phyloP scores from a whole-genome alignment of 2,329 filamentous ascomycete species.

The Verticillium klebahnii region DNA sequence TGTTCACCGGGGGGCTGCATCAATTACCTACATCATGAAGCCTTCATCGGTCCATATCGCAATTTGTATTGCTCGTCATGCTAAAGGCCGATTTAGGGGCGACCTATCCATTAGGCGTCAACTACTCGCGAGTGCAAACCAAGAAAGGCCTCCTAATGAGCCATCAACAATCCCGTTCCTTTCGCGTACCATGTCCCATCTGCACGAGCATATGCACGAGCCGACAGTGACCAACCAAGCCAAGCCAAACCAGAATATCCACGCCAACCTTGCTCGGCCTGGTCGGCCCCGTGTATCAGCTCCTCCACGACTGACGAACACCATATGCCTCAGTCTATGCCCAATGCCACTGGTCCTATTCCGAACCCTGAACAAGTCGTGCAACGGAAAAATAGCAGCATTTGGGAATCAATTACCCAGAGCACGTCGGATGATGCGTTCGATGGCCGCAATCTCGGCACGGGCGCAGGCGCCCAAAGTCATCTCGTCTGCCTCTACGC shows the following conservation, averaged over 20 bases:
- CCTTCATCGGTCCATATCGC: too few species aligned
- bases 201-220: background rate
- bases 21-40: too few species aligned
- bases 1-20: too few species aligned
- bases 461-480: slow-evolving; percentile 41
- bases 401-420: slow-evolving; percentile 12
- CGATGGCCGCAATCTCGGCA: slow-evolving; percentile 44
- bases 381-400: background rate
- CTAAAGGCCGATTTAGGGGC: background rate
- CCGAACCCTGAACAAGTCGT: background rate
- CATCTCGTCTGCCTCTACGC: slow-evolving; percentile 39
- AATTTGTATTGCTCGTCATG: too few species aligned
- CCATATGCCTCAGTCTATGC: background rate
- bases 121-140: background rate
- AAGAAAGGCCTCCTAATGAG: background rate
- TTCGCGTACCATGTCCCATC: background rate
- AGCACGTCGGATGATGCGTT: slow-evolving; percentile 41
- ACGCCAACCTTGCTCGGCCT: too few species aligned
- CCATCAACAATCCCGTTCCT: background rate
- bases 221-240: background rate
- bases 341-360: background rate
- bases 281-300: background rate
- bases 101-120: background rate
- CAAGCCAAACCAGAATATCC: too few species aligned
- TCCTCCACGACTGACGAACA: background rate